Evolutionary conservation across 306 rosid species (phyloP), one percentile per base, ranked within the genome.

Genomic region (Rosa chinensis): DNA sequence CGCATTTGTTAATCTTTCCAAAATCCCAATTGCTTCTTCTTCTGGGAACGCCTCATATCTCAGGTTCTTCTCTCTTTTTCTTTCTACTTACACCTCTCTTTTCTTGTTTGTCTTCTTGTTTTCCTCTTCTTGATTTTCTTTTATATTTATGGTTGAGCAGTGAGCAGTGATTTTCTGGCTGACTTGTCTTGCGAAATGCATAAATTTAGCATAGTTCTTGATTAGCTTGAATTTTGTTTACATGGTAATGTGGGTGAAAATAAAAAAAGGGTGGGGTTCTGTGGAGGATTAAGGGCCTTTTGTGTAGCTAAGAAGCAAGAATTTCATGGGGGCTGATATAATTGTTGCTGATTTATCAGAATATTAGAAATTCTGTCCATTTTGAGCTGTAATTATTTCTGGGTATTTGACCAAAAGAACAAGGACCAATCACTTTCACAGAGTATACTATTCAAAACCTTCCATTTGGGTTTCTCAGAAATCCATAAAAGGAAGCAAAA

Each of bases 51-150:
- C n/a, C n/a, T 73, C 74, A n/a, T 71, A 56, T 79, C 71, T 5
- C 70, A 83, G 91, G 81, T 82, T 85, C 80, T 76, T 79, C 78
- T 78, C 82, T 78, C 56, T 21, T 17, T 56, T 45, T 66, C 40
- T 47, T 58, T n/a, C n/a, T 82, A 47, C 72, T 70, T 4, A 77
- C 87, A 3, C 14, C 20, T 67, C 32, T 53, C 44, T 58, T 17
- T 68, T 48, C 23, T 45, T 53, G 25, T 3, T 73, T 8, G 21
- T 55, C 12, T 8, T 25, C 1, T 52, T 72, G 5, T 11, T 40
- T 2, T n/a, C n/a, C n/a, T n/a, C n/a, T 45, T 14, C 45, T 56
- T 56, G 4, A 12, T 10, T 45, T 45, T 45, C n/a, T 59, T 13
- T 13, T 4, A 18, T 58, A 4, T 43, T 45, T 12, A 11, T 42